A percentile compares a stretch with the other conserved stretches of the same genome.
phyloP scores from a whole-genome alignment of 2,329 filamentous ascomycete genomes.

The Cordyceps militaris region DNA sequence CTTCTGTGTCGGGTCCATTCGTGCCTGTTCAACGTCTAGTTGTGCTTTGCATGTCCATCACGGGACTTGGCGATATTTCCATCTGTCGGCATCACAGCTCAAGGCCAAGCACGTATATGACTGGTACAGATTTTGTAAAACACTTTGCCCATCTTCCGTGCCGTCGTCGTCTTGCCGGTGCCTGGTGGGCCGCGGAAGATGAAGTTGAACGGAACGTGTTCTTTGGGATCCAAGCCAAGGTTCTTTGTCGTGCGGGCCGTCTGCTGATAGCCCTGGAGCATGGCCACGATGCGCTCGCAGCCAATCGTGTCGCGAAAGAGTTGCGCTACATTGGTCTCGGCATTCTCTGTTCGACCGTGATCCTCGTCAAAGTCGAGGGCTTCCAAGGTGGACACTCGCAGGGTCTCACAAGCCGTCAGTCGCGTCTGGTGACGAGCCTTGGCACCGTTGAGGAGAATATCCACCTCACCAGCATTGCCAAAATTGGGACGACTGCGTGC shows the following conservation, averaged over 20 bases:
- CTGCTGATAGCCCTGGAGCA: conserved; percentile 49
- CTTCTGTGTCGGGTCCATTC: background rate
- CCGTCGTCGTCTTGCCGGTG: conserved; percentile 67
- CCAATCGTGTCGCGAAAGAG: conserved; percentile 56
- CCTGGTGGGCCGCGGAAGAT: conserved; percentile 59
- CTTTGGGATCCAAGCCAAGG: conserved; percentile 22
- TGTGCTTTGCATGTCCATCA: background rate
- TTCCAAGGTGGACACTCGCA: conserved; percentile 58
- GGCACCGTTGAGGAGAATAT: conserved; percentile 54
- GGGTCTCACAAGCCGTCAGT: conserved; percentile 17
- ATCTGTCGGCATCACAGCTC: background rate
- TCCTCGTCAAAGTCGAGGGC: conserved; percentile 68
- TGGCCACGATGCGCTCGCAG: conserved; percentile 44
- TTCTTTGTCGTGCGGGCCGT: conserved; percentile 27
- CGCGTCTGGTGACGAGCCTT: conserved; percentile 36
- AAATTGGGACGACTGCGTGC: conserved; percentile 61
- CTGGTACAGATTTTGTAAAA: conserved; percentile 46
- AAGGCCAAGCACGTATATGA: background rate
- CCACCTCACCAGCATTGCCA: conserved; percentile 68
- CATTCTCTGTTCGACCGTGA: conserved; percentile 37
- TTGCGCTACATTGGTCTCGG: conserved; percentile 36
- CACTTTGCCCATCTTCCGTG: conserved; percentile 66
- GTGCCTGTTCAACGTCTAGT: background rate
- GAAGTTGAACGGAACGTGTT: conserved; percentile 58
- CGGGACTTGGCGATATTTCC: no score